Evolutionary conservation across 2,329 filamentous ascomycete species (phyloP).

Genomic region (Paracoccidioides lutzii): DNA sequence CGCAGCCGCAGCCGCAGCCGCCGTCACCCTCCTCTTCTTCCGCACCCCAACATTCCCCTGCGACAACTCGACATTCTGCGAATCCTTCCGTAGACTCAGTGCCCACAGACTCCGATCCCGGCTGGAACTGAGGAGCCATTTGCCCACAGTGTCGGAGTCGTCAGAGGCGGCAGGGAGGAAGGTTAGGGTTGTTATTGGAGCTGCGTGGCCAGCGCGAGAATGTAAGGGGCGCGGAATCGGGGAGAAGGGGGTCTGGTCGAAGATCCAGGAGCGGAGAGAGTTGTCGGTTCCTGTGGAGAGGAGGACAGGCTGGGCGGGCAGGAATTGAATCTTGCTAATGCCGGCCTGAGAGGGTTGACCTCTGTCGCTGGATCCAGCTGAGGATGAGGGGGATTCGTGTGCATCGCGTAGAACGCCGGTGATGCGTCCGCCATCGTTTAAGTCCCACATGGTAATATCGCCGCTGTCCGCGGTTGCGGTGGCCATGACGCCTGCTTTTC

Average conservation of each 20-base stretch:
- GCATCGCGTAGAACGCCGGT: slow-evolving; percentile 78
- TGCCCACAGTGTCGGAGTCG: slow-evolving; percentile 73
- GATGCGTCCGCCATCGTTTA: slow-evolving; percentile 76
- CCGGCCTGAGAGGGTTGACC: slow-evolving; percentile 44
- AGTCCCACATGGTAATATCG: slow-evolving; percentile 91
- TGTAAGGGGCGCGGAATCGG: slow-evolving; percentile 76
- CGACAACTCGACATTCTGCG: slow-evolving; percentile 84
- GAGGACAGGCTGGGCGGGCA: slow-evolving; percentile 77
- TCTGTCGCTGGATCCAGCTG: slow-evolving; percentile 31
- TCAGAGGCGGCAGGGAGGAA: slow-evolving; percentile 86
- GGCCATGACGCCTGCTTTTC: slow-evolving; percentile 82
- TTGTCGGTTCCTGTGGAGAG: slow-evolving; percentile 88
- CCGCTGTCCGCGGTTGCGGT: slow-evolving; percentile 68
- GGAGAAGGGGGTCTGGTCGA: slow-evolving; percentile 82
- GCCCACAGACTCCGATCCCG: slow-evolving; percentile 88
- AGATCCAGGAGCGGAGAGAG: slow-evolving; percentile 90
- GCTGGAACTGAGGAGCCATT: slow-evolving; percentile 86
- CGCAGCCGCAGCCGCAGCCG: slow-evolving; percentile 8
- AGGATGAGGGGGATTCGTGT: slow-evolving; percentile 44
- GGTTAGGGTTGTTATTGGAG: slow-evolving; percentile 64
- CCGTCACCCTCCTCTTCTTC: slow-evolving; percentile 53
- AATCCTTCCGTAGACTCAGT: slow-evolving; percentile 87
- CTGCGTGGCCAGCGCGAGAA: slow-evolving; percentile 75
- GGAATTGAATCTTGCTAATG: slow-evolving; percentile 77
- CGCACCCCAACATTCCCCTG: slow-evolving; percentile 82